Base-by-base conservation (phyloP, 345 rosid species). In the Linum tenue region DNA sequence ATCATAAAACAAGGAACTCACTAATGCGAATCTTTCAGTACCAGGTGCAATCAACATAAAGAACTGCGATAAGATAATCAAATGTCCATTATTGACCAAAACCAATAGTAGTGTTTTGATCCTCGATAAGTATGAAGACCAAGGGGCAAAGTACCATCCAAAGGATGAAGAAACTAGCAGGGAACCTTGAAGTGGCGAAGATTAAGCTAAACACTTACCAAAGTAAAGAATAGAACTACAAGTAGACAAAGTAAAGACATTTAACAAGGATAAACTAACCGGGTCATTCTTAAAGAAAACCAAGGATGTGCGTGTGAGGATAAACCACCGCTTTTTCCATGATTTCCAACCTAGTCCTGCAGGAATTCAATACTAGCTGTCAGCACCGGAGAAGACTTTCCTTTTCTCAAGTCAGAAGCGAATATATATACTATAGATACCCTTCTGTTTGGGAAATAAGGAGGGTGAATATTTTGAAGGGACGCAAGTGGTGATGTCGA, bases 311-410 rank as follows among this genome's bases (percentile, higher is more conserved):
- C 97, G 95, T 38, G 99, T 90, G 71, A 94, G 90, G 70, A 90
- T 88, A 77, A 94, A 94, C 97, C 99, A 94, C 56, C 99, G 97
- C 76, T 84, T 94, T 81, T 94, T 94, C 99, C 99, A 94, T 66
- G 97, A 94, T 69, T 88, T 94, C 99, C 99, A 94, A 71, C 99
- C 96, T 72, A 94, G 75, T 68, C 99, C 99, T 94, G 82, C 80
- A 83, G 51, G 69, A 71, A 64, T 55, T 55, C 60, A 68, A 60
- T 39, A 66, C 2, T 39, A 56, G 10, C 31, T 56, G 11, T 48
- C 9, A 48, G 53, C 53, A 48, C 14, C 3, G 14, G 53, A 48
- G 15, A 1, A 6, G 14, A 48, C 53, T 48, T 9, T 48, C 53
- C 2, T 48, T 48, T 4, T 3, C 53, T 48, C 14, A 48, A 48